Evolutionary conservation across 2,329 filamentous ascomycete genomes (phyloP).

Genomic region (Beauveria sp.): DNA sequence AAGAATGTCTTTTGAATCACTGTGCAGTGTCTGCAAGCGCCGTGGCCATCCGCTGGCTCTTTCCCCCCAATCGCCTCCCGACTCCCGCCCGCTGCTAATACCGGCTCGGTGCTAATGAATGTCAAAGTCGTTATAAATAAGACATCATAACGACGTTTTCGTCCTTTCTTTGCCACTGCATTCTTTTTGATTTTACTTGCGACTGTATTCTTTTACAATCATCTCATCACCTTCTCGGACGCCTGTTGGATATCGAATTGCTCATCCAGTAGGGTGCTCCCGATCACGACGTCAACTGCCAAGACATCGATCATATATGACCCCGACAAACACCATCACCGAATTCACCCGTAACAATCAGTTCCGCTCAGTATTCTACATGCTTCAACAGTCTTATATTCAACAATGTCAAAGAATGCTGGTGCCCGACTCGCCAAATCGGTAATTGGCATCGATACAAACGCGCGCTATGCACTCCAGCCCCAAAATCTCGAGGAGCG

Average conservation of each 20-base stretch:
- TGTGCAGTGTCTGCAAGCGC: not conserved
- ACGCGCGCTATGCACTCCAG: constrained; percentile 21
- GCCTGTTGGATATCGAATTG: not conserved
- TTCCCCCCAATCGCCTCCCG: not conserved
- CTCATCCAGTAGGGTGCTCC: not conserved
- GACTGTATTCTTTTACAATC: not conserved
- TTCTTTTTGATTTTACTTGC: not conserved
- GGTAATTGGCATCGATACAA: constrained; percentile 25
- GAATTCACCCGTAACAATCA: too few species aligned
- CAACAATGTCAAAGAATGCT: not conserved
- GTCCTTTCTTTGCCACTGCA: not conserved
- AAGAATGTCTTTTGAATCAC: not conserved
- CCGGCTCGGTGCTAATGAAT: constrained; percentile 7
- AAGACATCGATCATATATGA: not conserved
- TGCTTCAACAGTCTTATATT: not conserved
- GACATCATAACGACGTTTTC: not conserved
- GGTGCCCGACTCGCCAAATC: constrained; percentile 16
- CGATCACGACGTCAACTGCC: constrained; percentile 1
- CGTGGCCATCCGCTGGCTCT: not conserved
- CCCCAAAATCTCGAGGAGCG: constrained; percentile 20
- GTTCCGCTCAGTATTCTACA: not conserved
- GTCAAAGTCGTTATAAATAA: not conserved
- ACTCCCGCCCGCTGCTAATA: not conserved
- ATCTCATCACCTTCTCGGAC: not conserved
- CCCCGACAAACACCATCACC: not conserved